A percentile compares a stretch with the other conserved stretches of the same genome.
Evolutionary conservation across 2,329 filamentous ascomycete genomes (phyloP).

Genomic region (Harringtonia aguacate): DNA sequence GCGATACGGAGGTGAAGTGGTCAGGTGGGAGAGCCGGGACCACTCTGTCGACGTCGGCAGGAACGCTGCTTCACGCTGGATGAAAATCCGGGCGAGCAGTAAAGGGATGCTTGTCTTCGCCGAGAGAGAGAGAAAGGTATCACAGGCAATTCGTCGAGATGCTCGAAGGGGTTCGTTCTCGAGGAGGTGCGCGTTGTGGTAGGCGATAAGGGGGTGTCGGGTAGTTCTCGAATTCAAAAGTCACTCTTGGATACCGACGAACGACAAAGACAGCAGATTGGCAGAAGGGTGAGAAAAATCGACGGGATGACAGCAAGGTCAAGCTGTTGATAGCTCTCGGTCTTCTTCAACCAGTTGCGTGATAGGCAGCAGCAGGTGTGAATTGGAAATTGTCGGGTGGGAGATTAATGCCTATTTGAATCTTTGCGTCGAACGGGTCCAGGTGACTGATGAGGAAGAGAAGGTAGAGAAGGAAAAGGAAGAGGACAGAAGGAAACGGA

Average conservation of each 20-base stretch:
- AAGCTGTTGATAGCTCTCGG: constrained; percentile 7
- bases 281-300: background rate
- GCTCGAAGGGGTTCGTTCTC: too few species aligned
- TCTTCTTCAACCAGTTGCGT: background rate
- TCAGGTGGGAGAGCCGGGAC: too few species aligned
- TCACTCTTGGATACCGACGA: constrained; percentile 9
- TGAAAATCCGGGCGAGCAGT: too few species aligned
- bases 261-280: constrained; percentile 3
- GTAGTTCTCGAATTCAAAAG: constrained; percentile 4
- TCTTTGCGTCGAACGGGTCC: constrained; percentile 9
- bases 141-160: too few species aligned
- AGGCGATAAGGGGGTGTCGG: background rate
- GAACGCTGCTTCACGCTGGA: too few species aligned
- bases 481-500: constrained; percentile 8
- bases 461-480: constrained; percentile 15
- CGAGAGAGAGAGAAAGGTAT: too few species aligned
- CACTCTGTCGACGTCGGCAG: too few species aligned
- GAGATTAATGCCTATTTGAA: background rate
- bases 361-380: background rate
- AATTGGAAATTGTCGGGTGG: background rate
- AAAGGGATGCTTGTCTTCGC: too few species aligned
- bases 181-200: too few species aligned
- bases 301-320: background rate
- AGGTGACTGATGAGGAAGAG: constrained; percentile 12
- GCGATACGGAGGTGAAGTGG: too few species aligned